Evolutionary conservation across 2,329 filamentous ascomycete species (phyloP).

Genomic region (Tolypocladium nubicola): DNA sequence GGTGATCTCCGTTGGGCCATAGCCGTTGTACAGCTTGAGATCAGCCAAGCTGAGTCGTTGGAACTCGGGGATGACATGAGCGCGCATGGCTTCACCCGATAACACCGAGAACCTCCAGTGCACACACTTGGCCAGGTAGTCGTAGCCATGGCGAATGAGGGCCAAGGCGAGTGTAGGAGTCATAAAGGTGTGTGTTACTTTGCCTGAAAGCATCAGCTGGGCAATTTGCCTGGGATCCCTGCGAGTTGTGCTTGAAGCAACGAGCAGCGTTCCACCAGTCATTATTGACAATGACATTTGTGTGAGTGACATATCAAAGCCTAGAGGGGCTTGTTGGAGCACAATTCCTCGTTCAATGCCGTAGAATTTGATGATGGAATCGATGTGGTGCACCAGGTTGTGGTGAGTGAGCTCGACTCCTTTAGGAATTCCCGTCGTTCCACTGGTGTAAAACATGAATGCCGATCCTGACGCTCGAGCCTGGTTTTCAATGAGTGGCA

Average conservation of each 20-base stretch:
- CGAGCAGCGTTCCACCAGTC: not conserved
- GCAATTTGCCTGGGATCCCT: not conserved
- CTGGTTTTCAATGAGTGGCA: not conserved
- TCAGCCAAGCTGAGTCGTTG: not conserved
- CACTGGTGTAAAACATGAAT: conserved; percentile 1
- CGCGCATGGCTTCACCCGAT: not conserved
- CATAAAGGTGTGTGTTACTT: not conserved
- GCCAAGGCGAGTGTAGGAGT: not conserved
- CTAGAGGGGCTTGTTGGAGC: not conserved
- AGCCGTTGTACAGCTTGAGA: conserved; percentile 13
- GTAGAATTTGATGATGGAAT: not conserved
- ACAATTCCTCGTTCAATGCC: not conserved
- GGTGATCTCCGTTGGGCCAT: conserved; percentile 19
- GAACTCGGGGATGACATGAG: conserved; percentile 5
- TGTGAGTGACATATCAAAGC: not conserved
- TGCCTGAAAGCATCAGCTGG: not conserved
- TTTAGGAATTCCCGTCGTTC: not conserved
- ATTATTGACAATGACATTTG: not conserved
- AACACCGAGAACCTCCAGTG: not conserved
- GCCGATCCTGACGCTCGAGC: not conserved
- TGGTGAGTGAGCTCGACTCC: not conserved
- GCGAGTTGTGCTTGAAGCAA: not conserved
- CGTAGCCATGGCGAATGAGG: not conserved
- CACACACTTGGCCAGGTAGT: not conserved
- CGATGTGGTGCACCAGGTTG: not conserved